Conservation (phyloP, 2,329 filamentous ascomycete genomes). For the Chrysoporthe cubensis region DNA sequence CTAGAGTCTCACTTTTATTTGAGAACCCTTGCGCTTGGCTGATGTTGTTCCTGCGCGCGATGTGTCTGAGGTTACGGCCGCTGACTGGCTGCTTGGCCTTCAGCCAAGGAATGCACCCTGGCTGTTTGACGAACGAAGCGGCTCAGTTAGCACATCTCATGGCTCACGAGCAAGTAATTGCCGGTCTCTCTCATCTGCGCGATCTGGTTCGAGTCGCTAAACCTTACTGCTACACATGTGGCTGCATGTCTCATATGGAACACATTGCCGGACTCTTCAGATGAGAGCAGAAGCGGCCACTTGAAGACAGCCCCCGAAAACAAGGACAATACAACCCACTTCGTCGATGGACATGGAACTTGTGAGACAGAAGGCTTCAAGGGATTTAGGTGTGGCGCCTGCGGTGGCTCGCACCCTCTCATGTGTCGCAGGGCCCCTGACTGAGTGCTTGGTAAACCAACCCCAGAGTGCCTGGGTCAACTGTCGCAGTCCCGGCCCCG, state of each 20-base stretch:
- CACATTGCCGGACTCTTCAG: constrained; percentile 23
- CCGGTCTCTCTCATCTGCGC: constrained; percentile 22
- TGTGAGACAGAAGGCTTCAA: constrained; percentile 24
- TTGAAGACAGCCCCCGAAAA: constrained; percentile 10
- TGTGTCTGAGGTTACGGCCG: constrained; percentile 13
- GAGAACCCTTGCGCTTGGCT: constrained; percentile 7
- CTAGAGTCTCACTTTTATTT: not conserved
- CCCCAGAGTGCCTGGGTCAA: not conserved
- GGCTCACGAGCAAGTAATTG: constrained; percentile 14
- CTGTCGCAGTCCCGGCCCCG: not conserved
- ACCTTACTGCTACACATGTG: constrained; percentile 29
- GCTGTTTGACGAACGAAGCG: not conserved
- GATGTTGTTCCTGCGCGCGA: not conserved
- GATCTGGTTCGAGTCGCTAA: constrained; percentile 25
- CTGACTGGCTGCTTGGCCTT: not conserved
- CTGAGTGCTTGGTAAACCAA: not conserved
- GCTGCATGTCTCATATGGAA: constrained; percentile 28
- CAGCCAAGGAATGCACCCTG: constrained; percentile 10
- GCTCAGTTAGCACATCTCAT: constrained; percentile 18
- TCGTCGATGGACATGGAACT: constrained; percentile 10
- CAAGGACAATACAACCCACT: constrained; percentile 12
- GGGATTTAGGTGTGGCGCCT: constrained; percentile 26
- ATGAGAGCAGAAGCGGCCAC: constrained; percentile 14
- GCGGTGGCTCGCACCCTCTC: constrained; percentile 17
- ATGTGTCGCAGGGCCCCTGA: constrained; percentile 12